phyloP scores from a whole-genome alignment of 192 early-diverging fungal species.

The Glomus cerebriforme region DNA sequence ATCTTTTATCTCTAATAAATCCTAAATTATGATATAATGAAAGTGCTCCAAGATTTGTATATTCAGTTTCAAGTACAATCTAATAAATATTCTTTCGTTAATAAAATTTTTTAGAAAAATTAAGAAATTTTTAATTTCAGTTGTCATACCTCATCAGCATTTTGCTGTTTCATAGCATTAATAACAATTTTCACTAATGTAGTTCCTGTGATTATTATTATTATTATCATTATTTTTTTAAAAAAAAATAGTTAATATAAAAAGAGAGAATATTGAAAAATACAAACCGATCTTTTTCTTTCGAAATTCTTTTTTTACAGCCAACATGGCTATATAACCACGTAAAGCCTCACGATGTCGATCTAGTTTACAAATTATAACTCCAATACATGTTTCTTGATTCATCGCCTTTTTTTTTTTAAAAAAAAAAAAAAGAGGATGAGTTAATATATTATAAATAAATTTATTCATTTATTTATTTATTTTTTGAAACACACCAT shows the following conservation, averaged over 20 bases:
- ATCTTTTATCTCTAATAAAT: slow-evolving; percentile 90
- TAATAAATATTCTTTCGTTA: neutral
- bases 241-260: neutral
- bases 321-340: slow-evolving; percentile 99
- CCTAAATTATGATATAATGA: slow-evolving; percentile 88
- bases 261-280: neutral
- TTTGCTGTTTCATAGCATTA: slow-evolving; percentile 68
- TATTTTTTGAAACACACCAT: slow-evolving; percentile 53
- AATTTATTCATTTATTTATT: neutral
- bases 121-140: neutral
- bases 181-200: slow-evolving; percentile 74
- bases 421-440: neutral
- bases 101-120: neutral
- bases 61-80: slow-evolving; percentile 90
- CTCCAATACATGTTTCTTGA: slow-evolving; percentile 67
- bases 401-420: slow-evolving; percentile 23
- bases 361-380: slow-evolving; percentile 90
- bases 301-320: slow-evolving; percentile 79
- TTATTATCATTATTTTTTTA: neutral
- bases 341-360: slow-evolving; percentile 62
- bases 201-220: slow-evolving; percentile 42
- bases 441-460: neutral
- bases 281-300: slow-evolving; percentile 74
- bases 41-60: slow-evolving; percentile 80
- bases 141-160: slow-evolving; percentile 77